Percentiles rank a stretch among this genome's conserved stretches.
phyloP scores from a whole-genome alignment of 352 stramenopile species.

The Peronospora tabacina region DNA sequence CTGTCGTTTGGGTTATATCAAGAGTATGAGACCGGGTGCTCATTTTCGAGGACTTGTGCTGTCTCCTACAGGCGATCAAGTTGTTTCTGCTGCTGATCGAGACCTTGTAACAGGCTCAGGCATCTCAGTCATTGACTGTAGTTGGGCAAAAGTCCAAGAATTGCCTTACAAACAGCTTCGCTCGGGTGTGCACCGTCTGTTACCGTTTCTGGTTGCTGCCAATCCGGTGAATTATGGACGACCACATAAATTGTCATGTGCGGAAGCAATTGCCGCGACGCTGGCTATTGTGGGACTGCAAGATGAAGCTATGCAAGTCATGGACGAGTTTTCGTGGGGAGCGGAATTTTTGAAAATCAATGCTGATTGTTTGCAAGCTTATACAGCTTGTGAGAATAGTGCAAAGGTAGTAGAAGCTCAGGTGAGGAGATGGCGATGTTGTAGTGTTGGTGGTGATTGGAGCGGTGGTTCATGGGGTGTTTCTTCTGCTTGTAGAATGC shows the following conservation, averaged over 20 bases:
- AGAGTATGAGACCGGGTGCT: constrained; percentile 88
- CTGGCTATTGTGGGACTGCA: constrained; percentile 95
- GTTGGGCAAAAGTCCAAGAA: constrained; percentile 94
- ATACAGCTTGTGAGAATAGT: constrained; percentile 64
- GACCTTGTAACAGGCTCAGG: constrained; percentile 72
- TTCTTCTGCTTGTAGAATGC: constrained; percentile 28
- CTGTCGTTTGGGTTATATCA: constrained; percentile 88
- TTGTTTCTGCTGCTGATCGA: constrained; percentile 87
- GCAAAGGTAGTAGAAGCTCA: constrained; percentile 72
- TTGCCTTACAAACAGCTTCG: constrained; percentile 94
- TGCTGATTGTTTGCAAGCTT: constrained; percentile 86
- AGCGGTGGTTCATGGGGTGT: constrained; percentile 1
- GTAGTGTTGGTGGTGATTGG: neutral
- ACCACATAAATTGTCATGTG: constrained; percentile 93
- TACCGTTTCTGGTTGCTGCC: constrained; percentile 96
- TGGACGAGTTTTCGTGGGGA: constrained; percentile 92
- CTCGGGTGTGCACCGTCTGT: constrained; percentile 89
- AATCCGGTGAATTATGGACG: constrained; percentile 99
- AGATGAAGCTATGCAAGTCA: constrained; percentile 81
- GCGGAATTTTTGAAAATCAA: constrained; percentile 93
- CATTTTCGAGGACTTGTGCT: constrained; percentile 93
- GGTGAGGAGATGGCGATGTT: constrained; percentile 14
- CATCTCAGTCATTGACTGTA: constrained; percentile 96
- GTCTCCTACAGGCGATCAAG: constrained; percentile 85
- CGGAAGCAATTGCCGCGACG: constrained; percentile 94